Evolutionary conservation across 2,329 filamentous ascomycete species (phyloP), one percentile per base, ranked within the genome.

Genomic region (Paracorniculantispora psalliotae): DNA sequence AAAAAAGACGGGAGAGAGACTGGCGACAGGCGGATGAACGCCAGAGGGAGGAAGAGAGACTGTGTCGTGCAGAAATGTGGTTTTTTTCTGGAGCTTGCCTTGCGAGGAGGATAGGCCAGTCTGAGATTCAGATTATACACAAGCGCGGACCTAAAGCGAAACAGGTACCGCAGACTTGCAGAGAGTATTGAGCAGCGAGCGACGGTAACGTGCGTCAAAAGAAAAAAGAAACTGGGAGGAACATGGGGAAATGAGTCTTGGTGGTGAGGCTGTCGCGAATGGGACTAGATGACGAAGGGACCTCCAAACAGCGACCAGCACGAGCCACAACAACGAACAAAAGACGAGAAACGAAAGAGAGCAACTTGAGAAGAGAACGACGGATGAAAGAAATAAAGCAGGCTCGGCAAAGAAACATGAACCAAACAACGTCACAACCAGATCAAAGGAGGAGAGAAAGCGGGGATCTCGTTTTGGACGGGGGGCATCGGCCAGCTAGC

Each of bases 361-460:
- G n/a, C n/a, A n/a, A n/a, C n/a, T n/a, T n/a, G n/a, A n/a, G n/a
- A 46, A 26, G 41, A 19, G 26, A 46, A 12, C 12, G 39, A 44
- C 12, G 41, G 33, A 54, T 17, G 25, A 7, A 35, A 12, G 5
- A 35, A 35, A 37, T 13, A 21, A 37, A 39, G 13, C 52, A 21
- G 26, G 39, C 28, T 43, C 43, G 39, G 26, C 37, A 54, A 28
- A 12, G 30, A 37, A 46, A n/a, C 25, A 44, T 43, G 51, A 44
- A 33, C 41, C 52, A 56, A 37, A 47, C 26, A 56, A 56, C 53
- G 53, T 56, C 53, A 56, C 53, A 47, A 28, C 52, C 53, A 56
- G 53, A 56, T 37, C 53, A 56, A 54, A 54, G 51, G 53, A 56
- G 53, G 53, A 56, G 53, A 56, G n/a, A n/a, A 56, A 56, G 53